Conservation (phyloP, 2,329 filamentous ascomycete genomes). For the Neofusicoccum ribis region DNA sequence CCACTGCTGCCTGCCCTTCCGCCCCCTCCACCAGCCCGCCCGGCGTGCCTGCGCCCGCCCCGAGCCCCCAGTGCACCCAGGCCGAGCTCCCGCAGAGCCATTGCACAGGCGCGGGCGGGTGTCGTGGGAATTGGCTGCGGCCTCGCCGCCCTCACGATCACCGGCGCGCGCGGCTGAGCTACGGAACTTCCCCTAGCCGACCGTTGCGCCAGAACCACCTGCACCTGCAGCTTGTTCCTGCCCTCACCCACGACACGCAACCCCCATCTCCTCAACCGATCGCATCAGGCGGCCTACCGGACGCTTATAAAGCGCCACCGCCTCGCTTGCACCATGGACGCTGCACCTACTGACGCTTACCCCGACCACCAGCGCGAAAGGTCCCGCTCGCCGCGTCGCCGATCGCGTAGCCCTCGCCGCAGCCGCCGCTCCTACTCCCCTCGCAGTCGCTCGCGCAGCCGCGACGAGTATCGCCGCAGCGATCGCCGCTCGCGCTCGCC, state of each 20-base stretch:
- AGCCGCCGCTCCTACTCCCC: slow-evolving; percentile 64
- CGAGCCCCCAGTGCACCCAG: neutral
- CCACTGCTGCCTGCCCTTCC: neutral
- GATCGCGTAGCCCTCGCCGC: slow-evolving; percentile 48
- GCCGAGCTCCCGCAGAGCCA: too few species aligned
- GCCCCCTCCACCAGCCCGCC: slow-evolving; percentile 4
- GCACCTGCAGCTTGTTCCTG: slow-evolving; percentile 16
- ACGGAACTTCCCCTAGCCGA: slow-evolving; percentile 21
- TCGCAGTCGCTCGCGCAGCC: slow-evolving; percentile 76
- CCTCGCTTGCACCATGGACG: slow-evolving; percentile 17
- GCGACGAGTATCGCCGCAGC: slow-evolving; percentile 50
- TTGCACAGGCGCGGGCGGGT: too few species aligned
- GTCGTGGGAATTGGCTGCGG: slow-evolving; percentile 7
- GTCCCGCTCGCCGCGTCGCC: slow-evolving; percentile 73
- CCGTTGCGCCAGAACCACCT: slow-evolving; percentile 20
- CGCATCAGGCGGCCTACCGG: slow-evolving; percentile 10
- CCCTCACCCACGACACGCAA: slow-evolving; percentile 15
- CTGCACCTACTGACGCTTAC: slow-evolving; percentile 18
- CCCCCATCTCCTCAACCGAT: slow-evolving; percentile 13
- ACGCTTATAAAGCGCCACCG: slow-evolving; percentile 17
- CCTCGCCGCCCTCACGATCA: slow-evolving; percentile 11
- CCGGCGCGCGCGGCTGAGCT: slow-evolving; percentile 18
- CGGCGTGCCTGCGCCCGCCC: neutral
- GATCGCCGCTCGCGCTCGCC: slow-evolving; percentile 71
- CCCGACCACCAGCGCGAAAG: slow-evolving; percentile 69